Conservation (phyloP, 1,284 basidiomycete species). For the Sphaerobolus stellatus region DNA sequence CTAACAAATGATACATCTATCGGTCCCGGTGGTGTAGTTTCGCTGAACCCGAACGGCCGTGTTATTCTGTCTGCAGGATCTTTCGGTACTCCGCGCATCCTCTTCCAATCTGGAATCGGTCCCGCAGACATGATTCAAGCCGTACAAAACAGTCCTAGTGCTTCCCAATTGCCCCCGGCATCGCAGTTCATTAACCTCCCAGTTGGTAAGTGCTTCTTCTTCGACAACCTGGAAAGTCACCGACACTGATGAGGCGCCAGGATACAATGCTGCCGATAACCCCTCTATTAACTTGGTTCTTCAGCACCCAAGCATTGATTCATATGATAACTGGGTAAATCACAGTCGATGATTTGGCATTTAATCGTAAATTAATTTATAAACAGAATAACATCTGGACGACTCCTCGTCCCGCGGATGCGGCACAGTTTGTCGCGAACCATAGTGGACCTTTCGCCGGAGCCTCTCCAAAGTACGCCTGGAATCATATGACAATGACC, state of each 20-base stretch:
- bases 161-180: conserved; percentile 48
- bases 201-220: conserved; percentile 37
- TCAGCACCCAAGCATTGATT: conserved; percentile 59
- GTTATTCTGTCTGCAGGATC: conserved; percentile 60
- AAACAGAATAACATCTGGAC: conserved; percentile 42
- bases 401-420: conserved; percentile 53
- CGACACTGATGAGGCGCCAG: conserved; percentile 35
- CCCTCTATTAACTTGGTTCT: conserved; percentile 67
- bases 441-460: conserved; percentile 57
- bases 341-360: neutral
- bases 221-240: conserved; percentile 13
- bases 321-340: conserved; percentile 62
- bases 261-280: conserved; percentile 52
- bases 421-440: conserved; percentile 49
- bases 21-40: conserved; percentile 53
- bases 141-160: conserved; percentile 49
- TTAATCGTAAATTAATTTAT: neutral
- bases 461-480: conserved; percentile 54
- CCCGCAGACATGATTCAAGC: conserved; percentile 57
- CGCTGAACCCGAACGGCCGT: conserved; percentile 55
- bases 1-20: conserved; percentile 58
- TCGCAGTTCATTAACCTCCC: conserved; percentile 59
- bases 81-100: conserved; percentile 55
- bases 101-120: conserved; percentile 65
- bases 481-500: neutral